Base-by-base conservation (phyloP, 768 basidiomycete species). In the Xerocomellus intermedius region DNA sequence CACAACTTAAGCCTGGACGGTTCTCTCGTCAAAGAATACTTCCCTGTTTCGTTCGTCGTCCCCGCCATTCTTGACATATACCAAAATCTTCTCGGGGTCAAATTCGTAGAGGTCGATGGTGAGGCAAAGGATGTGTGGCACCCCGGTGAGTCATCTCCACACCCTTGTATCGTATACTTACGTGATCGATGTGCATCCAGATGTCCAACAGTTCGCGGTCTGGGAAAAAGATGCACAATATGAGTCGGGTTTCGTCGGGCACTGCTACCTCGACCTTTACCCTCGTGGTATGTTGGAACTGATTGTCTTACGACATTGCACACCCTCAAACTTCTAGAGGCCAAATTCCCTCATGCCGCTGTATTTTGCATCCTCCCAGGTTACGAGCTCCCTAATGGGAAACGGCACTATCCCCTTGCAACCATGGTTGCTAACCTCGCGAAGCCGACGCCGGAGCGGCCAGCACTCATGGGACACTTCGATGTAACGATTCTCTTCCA, bases 391-490 rank as follows among this genome's bases (percentile, higher is more conserved):
- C 61, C 76, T 2, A 74, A 82, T 53, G 84, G 85, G 37, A 77
- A 77, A 48, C 79, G 87, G 22, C 78, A 77, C 67, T 91, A 90
- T 67, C 91, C 91, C 8, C 69, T 89, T 24, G 73, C 85, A 0
- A 85, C 86, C 3, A 93, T 94, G 86, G 92, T 94, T 5, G 91
- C 91, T 37, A 94, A 93, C 68, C 79, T 94, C 8, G 88, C 91
- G 2, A 94, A 94, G 67, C 79, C 90, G 8, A 90, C 89, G 4
- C 79, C 84, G 0, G 82, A 85, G 14, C 83, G 84, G 57, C 89
- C 89, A 8, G 90, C 89, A n/a, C 74, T 92, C 47, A 90, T 94
- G 89, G 74, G 79, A 21, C 89, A 92, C 55, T 84, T 86, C 60
- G 87, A 91, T 54, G 89, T 91, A 3, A 89, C 89, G 7, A 93